These are phyloP conservation scores for Blastocladiella britannica DNA, from an alignment of 192 early-diverging fungal genomes.

Conservation along the genomic window DNA sequence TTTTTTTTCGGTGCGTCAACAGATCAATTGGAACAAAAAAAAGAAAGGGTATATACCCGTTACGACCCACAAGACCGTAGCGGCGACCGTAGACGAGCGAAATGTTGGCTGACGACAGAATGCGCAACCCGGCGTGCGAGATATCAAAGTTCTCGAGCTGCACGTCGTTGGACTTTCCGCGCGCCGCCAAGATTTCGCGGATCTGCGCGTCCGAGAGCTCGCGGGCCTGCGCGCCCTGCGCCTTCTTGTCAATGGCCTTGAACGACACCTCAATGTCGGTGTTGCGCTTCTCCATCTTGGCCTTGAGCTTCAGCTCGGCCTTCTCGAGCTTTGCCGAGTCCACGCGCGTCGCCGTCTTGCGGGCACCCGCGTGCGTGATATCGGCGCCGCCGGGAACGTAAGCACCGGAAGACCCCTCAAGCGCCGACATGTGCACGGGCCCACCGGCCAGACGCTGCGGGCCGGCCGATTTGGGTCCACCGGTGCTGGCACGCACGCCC, in stretches of 20 bases:
- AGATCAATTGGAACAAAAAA: not conserved
- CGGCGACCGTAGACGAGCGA: constrained; percentile 69
- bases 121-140: constrained; percentile 78
- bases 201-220: constrained; percentile 81
- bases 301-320: constrained; percentile 75
- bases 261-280: constrained; percentile 34
- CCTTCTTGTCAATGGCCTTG: constrained; percentile 41
- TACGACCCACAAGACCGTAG: constrained; percentile 86
- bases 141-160: constrained; percentile 95
- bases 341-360: constrained; percentile 46
- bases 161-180: constrained; percentile 80
- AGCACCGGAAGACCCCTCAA: constrained; percentile 29
- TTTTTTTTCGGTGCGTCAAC: no score
- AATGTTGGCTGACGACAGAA: constrained; percentile 67
- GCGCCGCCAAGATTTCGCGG: constrained; percentile 55
- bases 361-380: constrained; percentile 43
- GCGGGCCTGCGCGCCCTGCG: constrained; percentile 40
- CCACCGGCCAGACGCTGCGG: constrained; percentile 32
- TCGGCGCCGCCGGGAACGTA: constrained; percentile 23
- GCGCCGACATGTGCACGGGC: constrained; percentile 44
- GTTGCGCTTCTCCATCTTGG: constrained; percentile 70
- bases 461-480: constrained; percentile 6
- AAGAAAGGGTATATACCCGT: constrained; percentile 22
- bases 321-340: constrained; percentile 66
- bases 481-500: constrained; percentile 8